phyloP scores from a whole-genome alignment of 345 rosid species.

The Toxicodendron radicans region DNA sequence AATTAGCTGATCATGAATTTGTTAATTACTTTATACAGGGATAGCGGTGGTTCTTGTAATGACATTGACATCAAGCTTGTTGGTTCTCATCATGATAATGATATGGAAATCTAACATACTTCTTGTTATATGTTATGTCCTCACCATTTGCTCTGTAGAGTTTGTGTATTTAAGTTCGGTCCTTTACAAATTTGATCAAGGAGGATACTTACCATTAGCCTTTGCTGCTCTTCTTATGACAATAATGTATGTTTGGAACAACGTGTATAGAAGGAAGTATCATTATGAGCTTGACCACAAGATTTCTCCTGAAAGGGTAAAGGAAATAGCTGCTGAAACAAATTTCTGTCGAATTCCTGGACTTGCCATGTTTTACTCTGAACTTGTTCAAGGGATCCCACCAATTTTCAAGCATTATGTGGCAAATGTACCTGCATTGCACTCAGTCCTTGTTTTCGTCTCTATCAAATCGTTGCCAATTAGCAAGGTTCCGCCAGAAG shows the following conservation, averaged over 20 bases:
- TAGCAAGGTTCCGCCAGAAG: slow-evolving; percentile 33
- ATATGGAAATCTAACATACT: slow-evolving; percentile 51
- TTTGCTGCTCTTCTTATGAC: slow-evolving; percentile 35
- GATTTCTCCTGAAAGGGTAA: slow-evolving; percentile 27
- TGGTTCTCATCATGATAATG: slow-evolving; percentile 55
- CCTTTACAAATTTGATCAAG: slow-evolving; percentile 43
- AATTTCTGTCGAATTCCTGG: slow-evolving; percentile 33
- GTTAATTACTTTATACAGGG: slow-evolving; percentile 28
- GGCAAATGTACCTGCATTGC: slow-evolving; percentile 37
- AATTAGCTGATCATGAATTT: neutral
- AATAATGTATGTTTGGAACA: slow-evolving; percentile 48
- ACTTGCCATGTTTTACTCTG: slow-evolving; percentile 48
- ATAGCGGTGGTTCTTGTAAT: slow-evolving; percentile 54
- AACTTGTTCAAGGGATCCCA: slow-evolving; percentile 43
- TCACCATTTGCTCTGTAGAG: slow-evolving; percentile 32
- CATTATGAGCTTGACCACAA: slow-evolving; percentile 46
- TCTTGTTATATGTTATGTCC: slow-evolving; percentile 28
- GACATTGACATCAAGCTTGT: slow-evolving; percentile 36
- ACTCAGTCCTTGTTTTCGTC: slow-evolving; percentile 43
- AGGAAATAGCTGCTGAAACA: neutral
- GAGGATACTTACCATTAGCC: slow-evolving; percentile 50
- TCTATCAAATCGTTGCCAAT: slow-evolving; percentile 43
- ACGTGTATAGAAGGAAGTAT: slow-evolving; percentile 39
- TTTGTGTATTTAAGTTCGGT: slow-evolving; percentile 42
- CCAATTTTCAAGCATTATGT: slow-evolving; percentile 48